phyloP scores from a whole-genome alignment of 345 rosid species.

The Ricinus communis region DNA sequence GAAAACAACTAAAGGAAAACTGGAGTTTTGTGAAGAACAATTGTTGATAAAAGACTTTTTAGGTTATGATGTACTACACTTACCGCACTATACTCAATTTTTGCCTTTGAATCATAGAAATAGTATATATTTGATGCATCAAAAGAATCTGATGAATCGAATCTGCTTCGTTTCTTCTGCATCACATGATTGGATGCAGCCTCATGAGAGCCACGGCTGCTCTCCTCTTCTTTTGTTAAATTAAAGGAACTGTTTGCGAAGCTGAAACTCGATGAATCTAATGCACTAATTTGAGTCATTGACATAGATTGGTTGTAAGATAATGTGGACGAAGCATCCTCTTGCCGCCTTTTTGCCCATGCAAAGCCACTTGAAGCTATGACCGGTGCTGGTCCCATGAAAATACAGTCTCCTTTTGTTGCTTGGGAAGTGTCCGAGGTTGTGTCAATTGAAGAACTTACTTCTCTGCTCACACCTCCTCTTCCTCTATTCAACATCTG shows the following conservation, averaged over 20 bases:
- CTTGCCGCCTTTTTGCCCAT: slow-evolving; percentile 44
- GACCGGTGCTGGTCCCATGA: slow-evolving; percentile 29
- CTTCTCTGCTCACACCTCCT: slow-evolving; percentile 18
- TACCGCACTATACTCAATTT: slow-evolving; percentile 32
- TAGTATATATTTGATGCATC: slow-evolving; percentile 32
- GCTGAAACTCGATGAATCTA: slow-evolving; percentile 39
- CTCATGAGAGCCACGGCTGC: slow-evolving; percentile 5
- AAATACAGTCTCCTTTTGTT: slow-evolving; percentile 9
- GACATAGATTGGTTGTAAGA: slow-evolving; percentile 45
- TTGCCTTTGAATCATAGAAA: slow-evolving; percentile 17
- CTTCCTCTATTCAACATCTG: slow-evolving; percentile 19
- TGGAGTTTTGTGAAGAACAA: no score
- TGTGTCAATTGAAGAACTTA: slow-evolving; percentile 29
- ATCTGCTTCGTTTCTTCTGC: slow-evolving; percentile 13
- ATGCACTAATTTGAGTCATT: slow-evolving; percentile 43
- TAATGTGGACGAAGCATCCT: slow-evolving; percentile 47
- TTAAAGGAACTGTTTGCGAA: slow-evolving; percentile 42
- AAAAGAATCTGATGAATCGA: slow-evolving; percentile 30
- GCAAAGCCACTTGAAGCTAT: slow-evolving; percentile 33
- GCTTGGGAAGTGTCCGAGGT: slow-evolving; percentile 33
- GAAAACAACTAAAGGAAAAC: background rate
- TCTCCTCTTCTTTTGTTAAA: slow-evolving; percentile 24
- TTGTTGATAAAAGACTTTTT: background rate
- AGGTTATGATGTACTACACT: slow-evolving; percentile 13
- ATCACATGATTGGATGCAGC: background rate